Conservation (phyloP, 257 asterid species). For the Fraxinus quadrangulata region DNA sequence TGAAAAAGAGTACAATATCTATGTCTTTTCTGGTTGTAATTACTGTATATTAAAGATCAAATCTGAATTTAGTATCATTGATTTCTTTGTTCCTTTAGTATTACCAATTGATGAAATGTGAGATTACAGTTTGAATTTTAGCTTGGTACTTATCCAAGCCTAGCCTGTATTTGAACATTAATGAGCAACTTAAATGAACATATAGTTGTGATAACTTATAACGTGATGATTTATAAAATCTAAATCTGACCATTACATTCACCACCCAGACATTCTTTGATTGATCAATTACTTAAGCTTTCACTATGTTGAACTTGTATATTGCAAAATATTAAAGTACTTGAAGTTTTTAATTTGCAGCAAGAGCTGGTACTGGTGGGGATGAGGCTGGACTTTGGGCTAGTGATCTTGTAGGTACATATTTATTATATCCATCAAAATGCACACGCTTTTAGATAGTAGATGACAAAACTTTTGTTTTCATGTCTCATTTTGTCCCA, state of each 20-base stretch:
- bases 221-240: background rate
- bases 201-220: background rate
- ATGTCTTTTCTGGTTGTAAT: conserved; percentile 18
- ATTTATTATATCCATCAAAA: conserved; percentile 44
- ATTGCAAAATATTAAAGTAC: conserved; percentile 14
- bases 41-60: conserved; percentile 16
- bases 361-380: conserved; percentile 98
- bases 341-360: conserved; percentile 47
- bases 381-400: conserved; percentile 99
- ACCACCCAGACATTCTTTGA: background rate
- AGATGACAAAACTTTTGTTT: background rate
- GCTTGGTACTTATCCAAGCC: background rate
- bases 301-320: conserved; percentile 4
- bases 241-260: background rate
- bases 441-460: conserved; percentile 14
- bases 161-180: background rate
- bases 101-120: conserved; percentile 12
- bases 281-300: conserved; percentile 15
- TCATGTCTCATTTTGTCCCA: background rate
- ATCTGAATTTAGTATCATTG: conserved; percentile 3
- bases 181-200: background rate
- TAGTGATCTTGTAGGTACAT: conserved; percentile 99
- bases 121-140: conserved; percentile 10
- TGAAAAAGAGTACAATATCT: background rate
- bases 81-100: too few relatives aligned